A percentile compares a stretch with the other conserved stretches of the same genome.
phyloP scores from a whole-genome alignment of 1,284 basidiomycete species.

The Coniferiporia weirii region DNA sequence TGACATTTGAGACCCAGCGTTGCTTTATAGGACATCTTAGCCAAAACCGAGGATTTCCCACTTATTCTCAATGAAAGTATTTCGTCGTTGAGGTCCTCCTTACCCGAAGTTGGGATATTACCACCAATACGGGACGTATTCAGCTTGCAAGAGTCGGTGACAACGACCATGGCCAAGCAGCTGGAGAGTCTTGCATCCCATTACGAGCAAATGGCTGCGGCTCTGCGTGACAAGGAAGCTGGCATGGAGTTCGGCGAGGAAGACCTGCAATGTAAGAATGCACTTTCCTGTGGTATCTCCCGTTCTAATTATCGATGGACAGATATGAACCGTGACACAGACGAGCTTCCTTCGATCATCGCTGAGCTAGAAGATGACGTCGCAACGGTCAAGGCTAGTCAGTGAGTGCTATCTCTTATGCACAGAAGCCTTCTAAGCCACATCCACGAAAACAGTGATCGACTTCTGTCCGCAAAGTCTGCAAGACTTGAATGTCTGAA shows the following conservation, averaged over 20 bases:
- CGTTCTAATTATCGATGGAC: neutral
- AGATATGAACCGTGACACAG: slow-evolving; percentile 76
- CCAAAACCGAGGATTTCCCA: slow-evolving; percentile 59
- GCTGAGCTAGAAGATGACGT: slow-evolving; percentile 59
- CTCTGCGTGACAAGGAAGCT: slow-evolving; percentile 58
- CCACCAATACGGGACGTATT: slow-evolving; percentile 46
- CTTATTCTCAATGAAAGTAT: slow-evolving; percentile 54
- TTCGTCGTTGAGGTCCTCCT: slow-evolving; percentile 43
- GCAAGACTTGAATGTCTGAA: slow-evolving; percentile 42
- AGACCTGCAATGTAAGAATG: slow-evolving; percentile 57
- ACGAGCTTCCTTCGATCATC: slow-evolving; percentile 69
- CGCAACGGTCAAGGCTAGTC: slow-evolving; percentile 42
- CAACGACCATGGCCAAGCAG: slow-evolving; percentile 62
- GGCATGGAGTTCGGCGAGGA: slow-evolving; percentile 60
- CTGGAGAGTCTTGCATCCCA: slow-evolving; percentile 66
- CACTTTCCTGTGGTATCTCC: slow-evolving; percentile 6
- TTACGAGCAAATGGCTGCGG: slow-evolving; percentile 67
- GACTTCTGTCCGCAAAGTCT: slow-evolving; percentile 41
- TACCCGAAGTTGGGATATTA: slow-evolving; percentile 38
- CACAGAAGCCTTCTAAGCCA: slow-evolving; percentile 8
- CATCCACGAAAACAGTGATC: slow-evolving; percentile 34
- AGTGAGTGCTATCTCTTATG: slow-evolving; percentile 40
- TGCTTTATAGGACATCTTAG: slow-evolving; percentile 47
- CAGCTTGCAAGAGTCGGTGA: slow-evolving; percentile 50
- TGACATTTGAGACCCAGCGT: neutral